Conservation (phyloP, 2,329 filamentous ascomycete species). For the Talaromyces atroroseus region DNA sequence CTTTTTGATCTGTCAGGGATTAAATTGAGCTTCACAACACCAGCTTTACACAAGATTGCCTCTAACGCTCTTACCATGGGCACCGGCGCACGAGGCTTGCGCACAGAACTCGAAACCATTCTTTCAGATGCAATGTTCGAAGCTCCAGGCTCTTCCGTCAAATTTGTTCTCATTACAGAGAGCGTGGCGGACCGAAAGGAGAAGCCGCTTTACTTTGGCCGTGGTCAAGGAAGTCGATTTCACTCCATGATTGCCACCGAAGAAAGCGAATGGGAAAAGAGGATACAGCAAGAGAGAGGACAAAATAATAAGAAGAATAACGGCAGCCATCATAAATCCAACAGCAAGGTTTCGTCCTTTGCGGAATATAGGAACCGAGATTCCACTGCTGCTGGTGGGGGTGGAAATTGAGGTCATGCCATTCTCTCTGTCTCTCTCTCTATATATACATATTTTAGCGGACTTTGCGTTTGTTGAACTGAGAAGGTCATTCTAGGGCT, state of each 20-base stretch:
- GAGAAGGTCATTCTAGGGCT: not conserved
- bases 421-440: not conserved
- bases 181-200: conserved; percentile 59
- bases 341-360: conserved; percentile 30
- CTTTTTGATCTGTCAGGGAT: conserved; percentile 76
- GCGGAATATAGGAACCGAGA: conserved; percentile 38
- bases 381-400: conserved; percentile 24
- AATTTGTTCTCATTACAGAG: conserved; percentile 70
- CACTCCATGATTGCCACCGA: conserved; percentile 47
- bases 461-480: not conserved
- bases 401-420: conserved; percentile 4
- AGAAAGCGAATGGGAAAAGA: conserved; percentile 47
- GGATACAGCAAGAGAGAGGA: conserved; percentile 28
- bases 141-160: conserved; percentile 59
- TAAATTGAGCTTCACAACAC: conserved; percentile 75
- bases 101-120: conserved; percentile 75
- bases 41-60: conserved; percentile 75
- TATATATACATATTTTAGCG: not conserved
- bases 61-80: conserved; percentile 61
- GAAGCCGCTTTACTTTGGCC: conserved; percentile 47
- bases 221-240: conserved; percentile 48
- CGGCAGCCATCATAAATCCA: conserved; percentile 7
- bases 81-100: conserved; percentile 73
- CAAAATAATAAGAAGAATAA: conserved; percentile 14
- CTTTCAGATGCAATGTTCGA: conserved; percentile 78